phyloP scores from a whole-genome alignment of 108 stramenopile species.

The Phaeodactylum tricornutum region DNA sequence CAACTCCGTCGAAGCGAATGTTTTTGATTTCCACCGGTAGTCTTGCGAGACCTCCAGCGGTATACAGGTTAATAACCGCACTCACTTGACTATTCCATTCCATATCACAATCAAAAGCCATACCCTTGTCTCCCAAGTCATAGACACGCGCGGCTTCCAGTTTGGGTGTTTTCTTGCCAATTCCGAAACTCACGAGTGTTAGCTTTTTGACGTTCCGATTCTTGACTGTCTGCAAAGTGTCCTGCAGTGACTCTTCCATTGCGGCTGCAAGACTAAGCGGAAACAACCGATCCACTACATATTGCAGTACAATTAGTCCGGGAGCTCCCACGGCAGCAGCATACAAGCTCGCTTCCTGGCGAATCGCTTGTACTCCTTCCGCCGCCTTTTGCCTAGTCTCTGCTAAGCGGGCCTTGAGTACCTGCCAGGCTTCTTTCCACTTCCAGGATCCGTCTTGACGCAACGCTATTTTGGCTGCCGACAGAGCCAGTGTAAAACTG shows the following conservation, averaged over 20 bases:
- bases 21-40: conserved; percentile 42
- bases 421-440: conserved; percentile 30
- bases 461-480: conserved; percentile 22
- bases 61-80: conserved; percentile 23
- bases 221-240: conserved; percentile 17
- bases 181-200: conserved; percentile 18
- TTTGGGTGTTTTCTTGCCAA: conserved; percentile 24
- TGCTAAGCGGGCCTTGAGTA: conserved; percentile 21
- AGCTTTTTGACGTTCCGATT: conserved; percentile 29
- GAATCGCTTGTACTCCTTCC: conserved; percentile 45
- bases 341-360: conserved; percentile 30
- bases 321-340: conserved; percentile 19
- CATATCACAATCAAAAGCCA: conserved; percentile 10
- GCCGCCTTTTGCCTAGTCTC: conserved; percentile 30
- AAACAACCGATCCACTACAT: conserved; percentile 35
- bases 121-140: conserved; percentile 28
- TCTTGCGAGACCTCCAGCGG: conserved; percentile 11
- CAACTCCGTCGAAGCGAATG: conserved; percentile 33
- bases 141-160: conserved; percentile 35
- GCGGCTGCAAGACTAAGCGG: conserved; percentile 25
- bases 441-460: conserved; percentile 3
- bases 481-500: conserved; percentile 22
- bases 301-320: conserved; percentile 45
- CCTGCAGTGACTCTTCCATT: conserved; percentile 24
- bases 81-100: conserved; percentile 20